Evolutionary conservation across 2,329 filamentous ascomycete species (phyloP), one percentile per base, ranked within the genome.

Genomic region (Colletotrichum theobromicola): DNA sequence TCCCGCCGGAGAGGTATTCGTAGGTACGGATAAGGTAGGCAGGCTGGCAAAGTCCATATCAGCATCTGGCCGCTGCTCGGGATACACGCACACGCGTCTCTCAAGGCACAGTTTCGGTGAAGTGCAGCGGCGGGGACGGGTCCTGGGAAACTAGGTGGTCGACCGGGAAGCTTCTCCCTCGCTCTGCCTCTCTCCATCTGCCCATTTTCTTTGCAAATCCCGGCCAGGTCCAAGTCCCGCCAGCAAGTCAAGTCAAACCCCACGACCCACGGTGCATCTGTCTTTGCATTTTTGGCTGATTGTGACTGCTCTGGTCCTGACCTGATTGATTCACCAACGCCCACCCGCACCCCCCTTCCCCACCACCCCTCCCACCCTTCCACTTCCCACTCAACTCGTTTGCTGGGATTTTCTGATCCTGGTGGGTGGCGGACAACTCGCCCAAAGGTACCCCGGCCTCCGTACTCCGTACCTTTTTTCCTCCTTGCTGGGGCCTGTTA

Each of bases 381-480:
- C 60, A 42, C 60, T 60, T 32, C 57, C 55, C 72, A 74, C 68
- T 74, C 72, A 66, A 69, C 67, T 74, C 34, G 72, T 74, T 74
- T 74, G 72, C 72, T 74, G 72, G 72, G 72, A 74, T 72, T 74
- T 70, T 55, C 62, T 37, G 62, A 72, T 67, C 24, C 72, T 74
- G 72, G 72, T 74, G 72, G 72, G 72, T 74, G 72, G 72, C 72
- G 72, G 72, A 67, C 62, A 72, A 42, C 67, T 74, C 72, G 68
- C 72, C 68, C 72, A 75, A 75, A 75, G 68, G 68, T 75, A 75
- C 72, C 72, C 72, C 68, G 62, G 72, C 72, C 57, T 72, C 63
- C 57, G 68, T 72, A 75, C 57, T 72, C 62, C 62, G 62, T 75
- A 72, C 69, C 57, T 74, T 64, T 58, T 64, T 57, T 15, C 53